Conservation (phyloP, 2,329 filamentous ascomycete genomes). For the Xylaria sp. region DNA sequence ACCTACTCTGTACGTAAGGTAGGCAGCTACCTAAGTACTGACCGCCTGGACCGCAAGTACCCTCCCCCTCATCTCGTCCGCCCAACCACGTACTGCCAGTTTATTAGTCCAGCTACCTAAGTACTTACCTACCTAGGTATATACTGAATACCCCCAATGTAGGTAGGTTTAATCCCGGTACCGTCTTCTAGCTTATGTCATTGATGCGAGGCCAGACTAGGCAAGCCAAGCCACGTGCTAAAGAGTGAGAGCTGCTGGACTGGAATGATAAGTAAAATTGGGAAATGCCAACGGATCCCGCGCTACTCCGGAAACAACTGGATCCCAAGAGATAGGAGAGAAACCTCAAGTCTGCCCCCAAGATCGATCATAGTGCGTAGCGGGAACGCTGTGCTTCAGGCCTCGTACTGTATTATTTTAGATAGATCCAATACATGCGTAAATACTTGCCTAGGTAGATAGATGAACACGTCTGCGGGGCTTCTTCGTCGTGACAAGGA, state of each 20-base stretch:
- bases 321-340: constrained; percentile 15
- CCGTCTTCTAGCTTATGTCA: background rate
- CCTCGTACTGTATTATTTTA: background rate
- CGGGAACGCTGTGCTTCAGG: background rate
- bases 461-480: constrained; percentile 19
- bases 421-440: background rate
- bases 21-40: background rate
- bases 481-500: background rate
- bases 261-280: constrained; percentile 22
- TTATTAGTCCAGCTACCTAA: constrained; percentile 19
- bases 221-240: constrained; percentile 1
- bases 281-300: constrained; percentile 7
- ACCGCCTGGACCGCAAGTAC: background rate
- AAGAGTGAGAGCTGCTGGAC: background rate
- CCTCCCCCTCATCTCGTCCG: constrained; percentile 6
- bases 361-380: background rate
- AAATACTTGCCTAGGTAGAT: background rate
- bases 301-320: constrained; percentile 11
- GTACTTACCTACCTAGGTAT: no score
- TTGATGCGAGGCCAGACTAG: no score
- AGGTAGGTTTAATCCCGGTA: no score
- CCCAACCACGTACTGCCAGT: background rate
- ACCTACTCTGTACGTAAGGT: background rate
- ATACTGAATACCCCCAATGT: no score
- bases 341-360: background rate